Base-by-base conservation (phyloP, 805 yeast species). In the Saccharomycopsis olivae region DNA sequence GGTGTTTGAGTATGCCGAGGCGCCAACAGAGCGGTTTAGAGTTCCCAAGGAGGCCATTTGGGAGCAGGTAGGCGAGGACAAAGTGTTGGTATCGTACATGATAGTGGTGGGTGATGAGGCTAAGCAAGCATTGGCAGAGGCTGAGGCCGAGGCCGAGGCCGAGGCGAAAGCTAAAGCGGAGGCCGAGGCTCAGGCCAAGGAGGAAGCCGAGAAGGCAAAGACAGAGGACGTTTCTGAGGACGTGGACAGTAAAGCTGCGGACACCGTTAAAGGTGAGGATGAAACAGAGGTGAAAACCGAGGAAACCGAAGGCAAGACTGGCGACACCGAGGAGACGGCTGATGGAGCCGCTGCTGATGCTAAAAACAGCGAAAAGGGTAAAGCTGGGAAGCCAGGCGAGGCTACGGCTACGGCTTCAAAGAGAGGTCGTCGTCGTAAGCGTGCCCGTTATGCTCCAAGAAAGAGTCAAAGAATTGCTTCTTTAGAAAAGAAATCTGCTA, bases 1-100 rank as follows among this genome's bases (percentile, higher is more conserved):
- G 29, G 78, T 87, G 4, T 78, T 89, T 56, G 98, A 92, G 57
- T 89, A 77, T 60, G 69, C 70, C 20, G 97, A 92, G 51, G 78
- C 77, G 54, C 73, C 92, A 0, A 69, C 78, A 34, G 78, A 78
- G 5, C 68, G 97, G 43, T 89, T 71, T 51, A 61, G 70, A 43
- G 54, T 89, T 1, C 96, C 97, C 0, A 77, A 77, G 48, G 73
- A 85, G 47, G 71, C 94, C 1, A 69, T 89, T 2, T 62, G 81
- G 43, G 96, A 88, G 58, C 62, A 71, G 1, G 32, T 60, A 1
- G 60, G 51, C 1, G 60, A 56, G 21, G 61, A 51, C 1, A 63
- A 59, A 19, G 44, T 62, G 9, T 46, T 64, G 10, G 47, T 65
- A 13, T 66, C 71, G 1, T 61, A 57, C 39, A 35, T 67, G 9